A percentile compares a stretch with the other conserved stretches of the same genome.
Evolutionary conservation across 2,329 filamentous ascomycete genomes (phyloP).

Genomic region (Simplicillium sp.): DNA sequence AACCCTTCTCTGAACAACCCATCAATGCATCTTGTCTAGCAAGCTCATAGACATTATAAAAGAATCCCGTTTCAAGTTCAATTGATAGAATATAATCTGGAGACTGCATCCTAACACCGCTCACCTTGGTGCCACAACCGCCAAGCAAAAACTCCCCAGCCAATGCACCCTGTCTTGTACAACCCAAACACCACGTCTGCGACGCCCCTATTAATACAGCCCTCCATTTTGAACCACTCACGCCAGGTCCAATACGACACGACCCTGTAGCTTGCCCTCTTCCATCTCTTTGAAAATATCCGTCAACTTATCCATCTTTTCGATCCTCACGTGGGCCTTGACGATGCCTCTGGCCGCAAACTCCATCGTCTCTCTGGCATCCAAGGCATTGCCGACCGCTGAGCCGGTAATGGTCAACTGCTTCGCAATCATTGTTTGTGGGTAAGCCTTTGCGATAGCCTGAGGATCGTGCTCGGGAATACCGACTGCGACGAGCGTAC

Average conservation of each 20-base stretch:
- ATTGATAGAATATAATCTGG: no score
- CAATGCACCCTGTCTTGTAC: no score
- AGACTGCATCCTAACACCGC: no score
- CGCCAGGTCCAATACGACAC: slow-evolving; percentile 5
- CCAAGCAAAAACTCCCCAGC: no score
- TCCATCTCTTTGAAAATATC: slow-evolving; percentile 4
- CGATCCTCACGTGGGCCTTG: slow-evolving; percentile 1
- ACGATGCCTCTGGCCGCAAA: slow-evolving; percentile 4
- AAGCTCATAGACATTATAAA: no score
- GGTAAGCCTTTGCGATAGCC: slow-evolving; percentile 33
- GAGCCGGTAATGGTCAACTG: slow-evolving; percentile 37
- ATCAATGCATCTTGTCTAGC: no score
- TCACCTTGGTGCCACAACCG: no score
- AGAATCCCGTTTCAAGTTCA: no score
- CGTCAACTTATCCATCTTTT: slow-evolving; percentile 6
- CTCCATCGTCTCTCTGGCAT: slow-evolving; percentile 21
- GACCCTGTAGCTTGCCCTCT: slow-evolving; percentile 6
- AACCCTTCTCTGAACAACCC: no score
- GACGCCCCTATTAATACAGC: no score
- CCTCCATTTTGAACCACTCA: neutral
- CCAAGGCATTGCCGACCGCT: slow-evolving; percentile 38
- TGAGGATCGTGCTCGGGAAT: slow-evolving; percentile 12
- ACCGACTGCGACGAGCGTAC: slow-evolving; percentile 17
- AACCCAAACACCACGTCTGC: no score
- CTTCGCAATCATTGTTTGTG: slow-evolving; percentile 26